Evolutionary conservation across 352 stramenopile species (phyloP), one percentile per base, ranked within the genome.

Genomic region (Thraustotheca clavata): DNA sequence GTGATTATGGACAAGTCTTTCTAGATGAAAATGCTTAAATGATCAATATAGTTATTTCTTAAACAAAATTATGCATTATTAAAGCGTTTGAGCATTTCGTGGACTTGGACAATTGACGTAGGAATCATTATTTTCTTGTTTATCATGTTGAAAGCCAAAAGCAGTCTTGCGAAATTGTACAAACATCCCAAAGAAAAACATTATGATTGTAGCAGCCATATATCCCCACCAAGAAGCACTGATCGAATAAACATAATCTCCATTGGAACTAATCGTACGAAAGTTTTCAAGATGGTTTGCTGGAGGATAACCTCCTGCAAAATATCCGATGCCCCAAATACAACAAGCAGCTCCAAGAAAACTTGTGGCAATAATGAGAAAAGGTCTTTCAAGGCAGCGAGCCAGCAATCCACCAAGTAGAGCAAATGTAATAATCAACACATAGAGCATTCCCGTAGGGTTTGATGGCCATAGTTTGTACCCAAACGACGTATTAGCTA

Each of bases 181-280:
- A 38, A 47, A 70, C 22, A 72, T 60, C 2, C 80, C 84, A 41
- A 88, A n/a, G 9, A 80, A 7, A 43, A 88, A 88, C 31, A 84
- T 65, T 40, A 76, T 69, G 7, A 84, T 3, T 32, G 76, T 86
- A 2, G 71, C 79, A 3, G 69, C 75, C 54, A 94, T 39, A 66
- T 94, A 94, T 14, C 48, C 78, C 83, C 80, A 94, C 80, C 84
- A 91, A 5, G 76, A 78, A 24, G 69, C 70, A 7, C 79, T 79
- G 35, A 94, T 80, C 7, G 72, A 67, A 67, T 91, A 93, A 12
- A 80, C 62, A 67, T 71, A 87, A 11, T 79, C 55, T 35, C 75
- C 76, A 3, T 78, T 63, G 20, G 50, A 65, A 73, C 67, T 35
- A 68, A 69, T 2, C 20, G 54, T 72, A 47, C 73, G 67, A 47